These are phyloP conservation scores for Rhodotorula sp. DNA, from an alignment of 1,284 basidiomycete genomes.

Conservation along the genomic window DNA sequence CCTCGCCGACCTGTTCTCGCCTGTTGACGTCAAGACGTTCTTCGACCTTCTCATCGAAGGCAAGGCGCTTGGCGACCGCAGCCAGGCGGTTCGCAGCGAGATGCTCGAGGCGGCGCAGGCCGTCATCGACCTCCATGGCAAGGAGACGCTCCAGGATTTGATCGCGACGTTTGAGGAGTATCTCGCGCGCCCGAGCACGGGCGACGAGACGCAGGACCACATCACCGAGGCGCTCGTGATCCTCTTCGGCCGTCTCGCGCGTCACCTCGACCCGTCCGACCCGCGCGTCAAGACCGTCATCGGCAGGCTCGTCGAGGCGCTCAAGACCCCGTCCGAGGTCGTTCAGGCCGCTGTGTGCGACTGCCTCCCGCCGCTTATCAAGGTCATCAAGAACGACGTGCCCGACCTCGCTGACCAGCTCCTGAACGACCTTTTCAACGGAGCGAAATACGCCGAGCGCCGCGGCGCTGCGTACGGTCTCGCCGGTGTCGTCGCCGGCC, in stretches of 20 bases:
- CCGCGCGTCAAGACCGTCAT: constrained; percentile 78
- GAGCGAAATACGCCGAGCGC: constrained; percentile 84
- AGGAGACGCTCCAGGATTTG: constrained; percentile 69
- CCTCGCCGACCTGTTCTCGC: constrained; percentile 68
- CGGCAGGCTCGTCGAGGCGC: constrained; percentile 82
- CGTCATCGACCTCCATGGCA: constrained; percentile 82
- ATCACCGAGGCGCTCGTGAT: constrained; percentile 96
- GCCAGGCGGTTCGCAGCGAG: constrained; percentile 74
- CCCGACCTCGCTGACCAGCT: constrained; percentile 74
- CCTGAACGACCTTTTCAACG: constrained; percentile 72
- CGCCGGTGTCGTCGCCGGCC: constrained; percentile 87
- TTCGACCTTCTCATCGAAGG: constrained; percentile 84
- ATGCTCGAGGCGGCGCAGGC: constrained; percentile 85
- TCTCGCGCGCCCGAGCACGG: constrained; percentile 64
- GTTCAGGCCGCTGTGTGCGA: constrained; percentile 97
- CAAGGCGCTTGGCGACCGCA: constrained; percentile 84
- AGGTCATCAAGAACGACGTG: constrained; percentile 61
- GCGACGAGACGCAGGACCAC: constrained; percentile 74
- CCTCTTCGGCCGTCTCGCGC: constrained; percentile 87
- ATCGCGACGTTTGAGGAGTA: constrained; percentile 84
- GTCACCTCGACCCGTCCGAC: constrained; percentile 79
- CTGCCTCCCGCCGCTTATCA: constrained; percentile 78
- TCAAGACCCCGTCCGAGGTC: constrained; percentile 93
- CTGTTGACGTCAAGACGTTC: constrained; percentile 70
- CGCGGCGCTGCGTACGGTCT: constrained; percentile 95